Percentiles rank a stretch among this genome's conserved stretches.
Evolutionary conservation across 1,284 basidiomycete genomes (phyloP).

Genomic region (Porodaedalea pini): DNA sequence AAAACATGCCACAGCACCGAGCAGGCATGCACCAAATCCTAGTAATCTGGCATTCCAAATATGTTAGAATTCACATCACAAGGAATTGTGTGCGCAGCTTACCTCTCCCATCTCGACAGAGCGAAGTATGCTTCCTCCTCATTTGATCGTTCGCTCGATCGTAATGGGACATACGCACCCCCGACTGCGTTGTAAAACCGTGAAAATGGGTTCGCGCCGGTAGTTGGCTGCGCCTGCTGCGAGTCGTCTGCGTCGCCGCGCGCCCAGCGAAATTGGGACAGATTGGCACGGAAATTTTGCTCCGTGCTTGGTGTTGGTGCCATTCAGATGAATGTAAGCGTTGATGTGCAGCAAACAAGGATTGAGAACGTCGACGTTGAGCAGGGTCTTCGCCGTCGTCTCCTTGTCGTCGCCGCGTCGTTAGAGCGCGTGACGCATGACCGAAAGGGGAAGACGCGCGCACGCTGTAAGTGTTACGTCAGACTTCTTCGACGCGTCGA

Average conservation of each 20-base stretch:
- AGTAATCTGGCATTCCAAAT: conserved; percentile 55
- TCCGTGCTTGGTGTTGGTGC: conserved; percentile 44
- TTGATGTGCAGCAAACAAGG: neutral
- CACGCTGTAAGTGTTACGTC: neutral
- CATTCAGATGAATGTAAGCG: neutral
- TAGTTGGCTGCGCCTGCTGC: conserved; percentile 36
- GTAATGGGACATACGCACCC: conserved; percentile 84
- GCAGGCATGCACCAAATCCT: conserved; percentile 89
- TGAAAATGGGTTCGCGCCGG: conserved; percentile 53
- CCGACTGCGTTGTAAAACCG: conserved; percentile 74
- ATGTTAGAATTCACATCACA: neutral
- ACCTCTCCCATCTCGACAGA: conserved; percentile 87
- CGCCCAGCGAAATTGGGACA: conserved; percentile 86
- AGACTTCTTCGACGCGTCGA: neutral
- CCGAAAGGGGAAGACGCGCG: conserved; percentile 1
- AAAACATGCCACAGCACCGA: conserved; percentile 93
- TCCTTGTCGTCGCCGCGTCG: neutral
- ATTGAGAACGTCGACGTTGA: neutral
- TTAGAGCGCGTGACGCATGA: neutral
- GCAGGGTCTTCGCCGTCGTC: neutral
- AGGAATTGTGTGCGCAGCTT: conserved; percentile 24
- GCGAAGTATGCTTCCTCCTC: conserved; percentile 98
- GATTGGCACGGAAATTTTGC: conserved; percentile 63
- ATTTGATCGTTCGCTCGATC: conserved; percentile 79
- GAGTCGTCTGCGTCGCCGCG: conserved; percentile 73